Base-by-base conservation (phyloP, 371 early-diverging fungal species). In the Dichotomocladium elegans region DNA sequence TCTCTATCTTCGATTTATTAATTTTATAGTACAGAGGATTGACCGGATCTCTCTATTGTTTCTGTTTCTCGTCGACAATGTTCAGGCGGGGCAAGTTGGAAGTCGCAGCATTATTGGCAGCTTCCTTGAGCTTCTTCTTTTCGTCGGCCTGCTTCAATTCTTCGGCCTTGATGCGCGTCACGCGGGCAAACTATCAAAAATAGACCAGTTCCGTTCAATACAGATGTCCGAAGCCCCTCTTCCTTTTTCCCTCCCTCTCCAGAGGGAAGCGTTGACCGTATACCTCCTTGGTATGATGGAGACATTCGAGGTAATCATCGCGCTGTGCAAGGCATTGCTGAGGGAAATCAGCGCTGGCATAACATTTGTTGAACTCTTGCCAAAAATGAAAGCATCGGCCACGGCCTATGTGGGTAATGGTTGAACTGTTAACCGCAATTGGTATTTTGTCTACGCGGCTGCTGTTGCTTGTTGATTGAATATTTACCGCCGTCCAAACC, bases 331-430 rank as follows among this genome's bases (percentile, higher is more conserved):
- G 64, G 66, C 91, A 91, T 61, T 89, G 85, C 46, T 80, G 74
- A 49, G 83, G 87, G 42, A 72, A 66, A 66, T 87, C 83, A 55
- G 85, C 85, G 56, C 74, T 71, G 60, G 85, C 87, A 58, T 86
- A 88, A 74, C 91, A 91, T 68, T 91, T 89, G 77, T 82, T 79
- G 68, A 88, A 88, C 68, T 91, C 91, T 67, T 89, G 90, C 91
- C 91, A 91, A 66, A 83, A 82, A 52, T 85, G 80, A 70, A 87
- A 88, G 74, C 91, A 91, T 53, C 91, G 85, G 64, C 83, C 83
- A 73, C 86, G 88, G 67, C 89, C 89, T 87, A 69, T 45, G 15
- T 17, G 5, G 24, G 9, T 30, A 25, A n/a, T n/a, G n/a, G n/a
- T n/a, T n/a, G n/a, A 35, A 37, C 21, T 10, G 27, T 9, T 12